A percentile compares a stretch with the other conserved stretches of the same genome.
Evolutionary conservation across 176 grass and related monocot genomes (phyloP).

Genomic region (Triticum dicoccoides): DNA sequence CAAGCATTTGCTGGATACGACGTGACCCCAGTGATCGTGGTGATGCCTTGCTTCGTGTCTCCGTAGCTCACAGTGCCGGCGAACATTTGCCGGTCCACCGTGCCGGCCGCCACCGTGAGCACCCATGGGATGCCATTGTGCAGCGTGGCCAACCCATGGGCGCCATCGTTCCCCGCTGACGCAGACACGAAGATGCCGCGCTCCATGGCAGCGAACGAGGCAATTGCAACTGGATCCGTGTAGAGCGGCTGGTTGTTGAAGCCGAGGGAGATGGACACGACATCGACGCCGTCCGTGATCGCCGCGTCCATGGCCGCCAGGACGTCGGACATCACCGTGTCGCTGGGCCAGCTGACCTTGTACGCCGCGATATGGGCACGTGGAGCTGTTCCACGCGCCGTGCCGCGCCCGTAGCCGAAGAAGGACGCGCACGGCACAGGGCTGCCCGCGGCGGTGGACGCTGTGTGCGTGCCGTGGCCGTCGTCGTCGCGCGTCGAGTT

Average conservation of each 20-base stretch:
- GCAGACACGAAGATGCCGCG: conserved; percentile 40
- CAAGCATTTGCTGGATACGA: conserved; percentile 28
- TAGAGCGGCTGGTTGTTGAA: conserved; percentile 30
- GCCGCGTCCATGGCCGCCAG: conserved; percentile 56
- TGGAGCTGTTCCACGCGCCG: conserved; percentile 40
- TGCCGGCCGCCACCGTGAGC: conserved; percentile 46
- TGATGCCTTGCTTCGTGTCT: neutral
- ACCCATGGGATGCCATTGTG: conserved; percentile 63
- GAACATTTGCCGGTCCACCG: conserved; percentile 38
- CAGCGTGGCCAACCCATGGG: neutral
- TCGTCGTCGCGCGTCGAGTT: conserved; percentile 50
- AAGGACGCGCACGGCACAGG: conserved; percentile 40
- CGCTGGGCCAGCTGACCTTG: conserved; percentile 42
- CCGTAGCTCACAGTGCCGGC: conserved; percentile 28
- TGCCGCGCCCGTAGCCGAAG: conserved; percentile 54
- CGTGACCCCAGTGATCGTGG: conserved; percentile 21
- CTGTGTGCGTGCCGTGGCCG: conserved; percentile 62
- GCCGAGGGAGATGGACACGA: conserved; percentile 58
- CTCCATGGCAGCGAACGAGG: conserved; percentile 41
- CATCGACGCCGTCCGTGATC: conserved; percentile 51
- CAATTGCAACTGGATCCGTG: conserved; percentile 42
- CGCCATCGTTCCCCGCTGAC: conserved; percentile 24
- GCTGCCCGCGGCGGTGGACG: conserved; percentile 50
- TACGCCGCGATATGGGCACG: conserved; percentile 54
- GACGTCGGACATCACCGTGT: conserved; percentile 36